A percentile compares a stretch with the other conserved stretches of the same genome.
Conservation (phyloP, 495 filamentous ascomycete genomes). For the Podospora comata region DNA sequence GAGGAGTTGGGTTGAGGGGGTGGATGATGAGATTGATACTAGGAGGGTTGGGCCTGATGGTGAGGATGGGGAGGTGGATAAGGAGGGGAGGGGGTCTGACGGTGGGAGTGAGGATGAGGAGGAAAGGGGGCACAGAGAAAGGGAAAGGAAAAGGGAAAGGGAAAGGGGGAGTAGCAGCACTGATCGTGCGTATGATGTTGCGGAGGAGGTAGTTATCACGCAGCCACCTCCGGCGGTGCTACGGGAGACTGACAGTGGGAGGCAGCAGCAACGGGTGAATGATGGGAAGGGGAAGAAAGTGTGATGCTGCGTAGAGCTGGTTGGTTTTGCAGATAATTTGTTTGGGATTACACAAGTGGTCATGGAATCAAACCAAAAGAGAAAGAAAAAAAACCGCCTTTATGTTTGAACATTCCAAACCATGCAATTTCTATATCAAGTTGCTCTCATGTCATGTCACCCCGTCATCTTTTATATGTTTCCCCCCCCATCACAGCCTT, state of each 20-base stretch:
- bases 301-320: too few relatives aligned
- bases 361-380: too few relatives aligned
- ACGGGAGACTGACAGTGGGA: background rate
- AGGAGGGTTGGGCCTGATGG: background rate
- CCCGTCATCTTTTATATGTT: too few relatives aligned
- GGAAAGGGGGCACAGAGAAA: background rate
- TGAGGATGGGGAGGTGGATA: background rate
- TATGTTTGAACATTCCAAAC: too few relatives aligned
- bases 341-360: too few relatives aligned
- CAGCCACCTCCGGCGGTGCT: background rate
- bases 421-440: too few relatives aligned
- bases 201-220: background rate
- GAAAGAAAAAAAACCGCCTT: too few relatives aligned
- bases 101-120: background rate
- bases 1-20: background rate
- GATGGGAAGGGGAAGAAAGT: too few relatives aligned
- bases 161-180: background rate
- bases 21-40: background rate
- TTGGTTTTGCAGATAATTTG: too few relatives aligned
- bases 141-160: background rate
- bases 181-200: constrained; percentile 2
- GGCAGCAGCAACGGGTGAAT: background rate
- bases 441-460: too few relatives aligned
- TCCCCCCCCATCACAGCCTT: constrained; percentile 48
- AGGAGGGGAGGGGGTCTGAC: background rate